Evolutionary conservation across 1,284 basidiomycete species (phyloP).

Genomic region (Amylostereum areolatum): DNA sequence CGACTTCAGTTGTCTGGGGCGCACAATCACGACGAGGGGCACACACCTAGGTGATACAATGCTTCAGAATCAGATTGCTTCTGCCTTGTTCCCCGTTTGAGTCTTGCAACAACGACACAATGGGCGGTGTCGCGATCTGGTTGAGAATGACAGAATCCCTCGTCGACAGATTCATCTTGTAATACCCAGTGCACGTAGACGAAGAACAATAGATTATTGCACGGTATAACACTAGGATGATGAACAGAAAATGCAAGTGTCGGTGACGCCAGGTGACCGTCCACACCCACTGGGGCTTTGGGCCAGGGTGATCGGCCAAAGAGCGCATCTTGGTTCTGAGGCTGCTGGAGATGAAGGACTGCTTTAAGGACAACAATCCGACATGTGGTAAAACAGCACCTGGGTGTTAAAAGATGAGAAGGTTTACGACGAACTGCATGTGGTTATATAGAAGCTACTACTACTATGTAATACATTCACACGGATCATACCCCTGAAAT

Average conservation of each 20-base stretch:
- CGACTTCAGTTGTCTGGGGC: too few species aligned
- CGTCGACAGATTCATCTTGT: too few species aligned
- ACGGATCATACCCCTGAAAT: too few species aligned
- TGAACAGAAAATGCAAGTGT: slow-evolving; percentile 27
- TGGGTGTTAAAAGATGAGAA: slow-evolving; percentile 62
- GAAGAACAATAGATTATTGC: too few species aligned
- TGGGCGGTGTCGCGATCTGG: too few species aligned
- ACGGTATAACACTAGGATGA: neutral
- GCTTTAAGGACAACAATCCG: slow-evolving; percentile 33
- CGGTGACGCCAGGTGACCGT: slow-evolving; percentile 60
- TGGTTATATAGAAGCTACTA: slow-evolving; percentile 11
- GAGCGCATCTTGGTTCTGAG: slow-evolving; percentile 54
- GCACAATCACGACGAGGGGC: too few species aligned
- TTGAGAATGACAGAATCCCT: too few species aligned
- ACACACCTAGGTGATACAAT: too few species aligned
- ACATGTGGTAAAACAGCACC: slow-evolving; percentile 54
- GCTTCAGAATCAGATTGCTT: too few species aligned
- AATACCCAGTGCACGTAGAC: too few species aligned
- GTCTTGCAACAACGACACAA: too few species aligned
- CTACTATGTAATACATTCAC: slow-evolving; percentile 26
- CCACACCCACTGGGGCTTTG: slow-evolving; percentile 29
- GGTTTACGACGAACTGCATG: neutral
- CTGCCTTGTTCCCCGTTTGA: too few species aligned
- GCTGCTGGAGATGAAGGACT: slow-evolving; percentile 48
- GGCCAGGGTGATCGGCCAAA: slow-evolving; percentile 54